Conservation (phyloP, 768 basidiomycete genomes). For the Suillus subalutaceus region DNA sequence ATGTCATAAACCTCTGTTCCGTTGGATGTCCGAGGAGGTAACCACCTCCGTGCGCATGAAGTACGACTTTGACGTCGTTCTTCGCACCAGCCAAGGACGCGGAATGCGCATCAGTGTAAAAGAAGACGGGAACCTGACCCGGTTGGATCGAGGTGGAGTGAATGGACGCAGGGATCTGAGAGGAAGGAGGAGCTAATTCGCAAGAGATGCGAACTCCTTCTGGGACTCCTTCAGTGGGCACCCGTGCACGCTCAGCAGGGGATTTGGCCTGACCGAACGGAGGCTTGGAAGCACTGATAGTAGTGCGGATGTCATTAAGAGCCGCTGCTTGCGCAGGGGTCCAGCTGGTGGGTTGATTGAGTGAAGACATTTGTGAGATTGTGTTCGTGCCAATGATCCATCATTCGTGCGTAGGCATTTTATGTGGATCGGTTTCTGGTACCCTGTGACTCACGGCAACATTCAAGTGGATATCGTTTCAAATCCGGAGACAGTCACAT, state of each 20-base stretch:
- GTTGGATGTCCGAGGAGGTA: conserved; percentile 21
- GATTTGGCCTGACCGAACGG: background rate
- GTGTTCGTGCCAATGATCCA: background rate
- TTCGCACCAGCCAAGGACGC: background rate
- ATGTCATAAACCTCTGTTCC: background rate
- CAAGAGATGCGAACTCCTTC: background rate
- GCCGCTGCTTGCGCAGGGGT: background rate
- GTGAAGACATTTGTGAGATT: background rate
- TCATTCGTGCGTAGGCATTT: no score
- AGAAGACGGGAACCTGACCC: conserved; percentile 26
- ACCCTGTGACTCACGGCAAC: no score
- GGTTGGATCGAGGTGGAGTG: conserved; percentile 11
- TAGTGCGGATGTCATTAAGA: background rate
- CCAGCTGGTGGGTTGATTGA: background rate
- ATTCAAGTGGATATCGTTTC: no score
- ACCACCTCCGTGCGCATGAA: conserved; percentile 6
- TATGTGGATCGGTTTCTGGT: no score
- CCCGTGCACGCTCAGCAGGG: background rate
- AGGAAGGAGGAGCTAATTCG: background rate
- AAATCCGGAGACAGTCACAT: no score
- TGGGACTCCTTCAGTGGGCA: conserved; percentile 1
- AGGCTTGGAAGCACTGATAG: background rate
- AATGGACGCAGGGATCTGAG: background rate
- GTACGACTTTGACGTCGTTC: conserved; percentile 20
- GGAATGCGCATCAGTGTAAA: conserved; percentile 10